A percentile compares a stretch with the other conserved stretches of the same genome.
Conservation (phyloP, 75 land plant genomes). For the Picea glauca region DNA sequence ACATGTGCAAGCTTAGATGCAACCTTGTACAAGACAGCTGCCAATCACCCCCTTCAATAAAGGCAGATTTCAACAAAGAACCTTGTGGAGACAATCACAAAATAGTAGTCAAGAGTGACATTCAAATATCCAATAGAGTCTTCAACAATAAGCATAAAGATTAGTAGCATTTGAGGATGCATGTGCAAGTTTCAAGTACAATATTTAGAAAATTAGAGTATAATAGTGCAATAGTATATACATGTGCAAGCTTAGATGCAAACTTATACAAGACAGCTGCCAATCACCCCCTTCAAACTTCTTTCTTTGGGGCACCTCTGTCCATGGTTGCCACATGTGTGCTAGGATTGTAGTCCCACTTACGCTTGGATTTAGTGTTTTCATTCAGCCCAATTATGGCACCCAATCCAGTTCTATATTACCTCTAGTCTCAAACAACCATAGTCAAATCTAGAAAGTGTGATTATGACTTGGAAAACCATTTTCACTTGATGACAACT, state of each 20-base stretch:
- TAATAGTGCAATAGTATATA: neutral
- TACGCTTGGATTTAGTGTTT: neutral
- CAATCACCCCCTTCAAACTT: neutral
- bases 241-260: slow-evolving; percentile 1
- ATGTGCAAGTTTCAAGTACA: neutral
- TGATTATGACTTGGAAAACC: no score
- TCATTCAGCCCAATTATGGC: neutral
- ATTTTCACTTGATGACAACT: no score
- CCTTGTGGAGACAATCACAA: neutral
- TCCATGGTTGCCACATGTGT: neutral
- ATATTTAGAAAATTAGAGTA: neutral
- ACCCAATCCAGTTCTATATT: no score
- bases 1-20: neutral
- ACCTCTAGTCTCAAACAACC: no score
- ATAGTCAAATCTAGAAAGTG: no score
- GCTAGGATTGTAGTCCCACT: neutral
- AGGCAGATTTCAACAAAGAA: neutral
- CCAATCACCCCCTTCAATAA: neutral
- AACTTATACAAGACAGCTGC: neutral
- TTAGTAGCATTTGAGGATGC: neutral
- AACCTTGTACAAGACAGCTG: neutral
- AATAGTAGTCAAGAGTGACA: neutral
- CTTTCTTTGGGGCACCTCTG: neutral
- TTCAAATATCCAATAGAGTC: neutral
- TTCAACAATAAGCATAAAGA: neutral